phyloP scores from a whole-genome alignment of 306 rosid species.

The Morella rubra region DNA sequence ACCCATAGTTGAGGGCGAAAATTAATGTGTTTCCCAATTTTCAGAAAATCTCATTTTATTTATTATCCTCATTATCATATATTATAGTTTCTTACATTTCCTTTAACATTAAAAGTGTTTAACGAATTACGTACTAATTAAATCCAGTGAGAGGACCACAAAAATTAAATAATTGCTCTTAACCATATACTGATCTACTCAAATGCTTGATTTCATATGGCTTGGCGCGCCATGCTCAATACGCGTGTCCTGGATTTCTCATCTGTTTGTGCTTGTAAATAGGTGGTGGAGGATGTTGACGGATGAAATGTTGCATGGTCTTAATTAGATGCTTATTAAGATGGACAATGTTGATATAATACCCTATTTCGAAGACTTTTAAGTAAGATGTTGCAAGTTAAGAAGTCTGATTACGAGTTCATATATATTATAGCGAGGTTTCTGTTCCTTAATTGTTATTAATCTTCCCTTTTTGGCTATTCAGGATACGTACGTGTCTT shows the following conservation, averaged over 20 bases:
- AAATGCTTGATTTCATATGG: no score
- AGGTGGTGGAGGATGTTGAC: background rate
- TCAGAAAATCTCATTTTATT: no score
- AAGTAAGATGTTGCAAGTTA: background rate
- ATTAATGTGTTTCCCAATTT: no score
- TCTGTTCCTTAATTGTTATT: background rate
- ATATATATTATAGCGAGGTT: background rate
- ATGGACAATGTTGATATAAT: conserved; percentile 14
- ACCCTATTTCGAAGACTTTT: background rate
- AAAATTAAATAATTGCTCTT: no score
- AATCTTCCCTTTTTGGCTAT: background rate
- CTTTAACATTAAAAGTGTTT: no score
- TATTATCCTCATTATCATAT: no score
- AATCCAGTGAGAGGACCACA: no score
- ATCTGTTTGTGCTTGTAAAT: conserved; percentile 10
- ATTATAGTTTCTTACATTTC: no score
- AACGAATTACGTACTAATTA: no score
- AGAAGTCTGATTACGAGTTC: conserved; percentile 1
- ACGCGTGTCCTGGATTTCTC: background rate
- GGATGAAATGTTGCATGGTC: conserved; percentile 7
- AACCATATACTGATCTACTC: no score
- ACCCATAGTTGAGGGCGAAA: no score
- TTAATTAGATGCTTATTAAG: conserved; percentile 8
- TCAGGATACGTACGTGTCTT: background rate
- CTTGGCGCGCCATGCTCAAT: no score